These are phyloP conservation scores for Saccharomyces hybrid DNA, from an alignment of 1,139 yeast species.

Conservation along the genomic window DNA sequence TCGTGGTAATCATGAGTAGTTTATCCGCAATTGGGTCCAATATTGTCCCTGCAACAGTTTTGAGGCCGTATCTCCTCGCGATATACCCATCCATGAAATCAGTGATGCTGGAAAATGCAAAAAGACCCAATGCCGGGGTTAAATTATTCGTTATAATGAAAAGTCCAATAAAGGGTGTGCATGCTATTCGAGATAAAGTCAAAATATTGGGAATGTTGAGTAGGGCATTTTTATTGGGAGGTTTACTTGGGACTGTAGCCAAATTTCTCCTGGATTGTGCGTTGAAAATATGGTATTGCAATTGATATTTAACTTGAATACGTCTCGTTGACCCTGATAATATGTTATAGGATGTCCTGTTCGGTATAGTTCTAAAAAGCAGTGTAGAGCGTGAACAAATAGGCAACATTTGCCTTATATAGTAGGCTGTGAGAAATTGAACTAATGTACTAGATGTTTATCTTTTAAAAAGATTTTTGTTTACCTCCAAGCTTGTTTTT, in stretches of 20 bases:
- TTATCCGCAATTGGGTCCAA: conserved; percentile 96
- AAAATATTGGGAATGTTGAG: conserved; percentile 80
- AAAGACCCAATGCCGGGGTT: conserved; percentile 58
- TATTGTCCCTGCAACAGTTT: conserved; percentile 80
- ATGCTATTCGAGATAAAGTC: conserved; percentile 65
- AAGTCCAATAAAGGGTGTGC: conserved; percentile 82
- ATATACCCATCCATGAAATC: conserved; percentile 88
- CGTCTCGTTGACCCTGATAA: not conserved
- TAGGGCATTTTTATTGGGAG: conserved; percentile 34
- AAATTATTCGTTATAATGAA: conserved; percentile 57
- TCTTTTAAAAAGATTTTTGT: not conserved
- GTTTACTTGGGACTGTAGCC: not conserved
- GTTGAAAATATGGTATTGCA: not conserved
- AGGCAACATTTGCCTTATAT: not conserved
- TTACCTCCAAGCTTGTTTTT: not conserved
- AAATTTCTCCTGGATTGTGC: not conserved
- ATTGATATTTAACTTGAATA: not conserved
- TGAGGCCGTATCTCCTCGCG: conserved; percentile 71
- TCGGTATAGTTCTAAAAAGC: not conserved
- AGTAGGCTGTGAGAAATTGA: not conserved
- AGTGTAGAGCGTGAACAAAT: not conserved
- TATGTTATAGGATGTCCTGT: not conserved
- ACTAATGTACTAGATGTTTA: not conserved
- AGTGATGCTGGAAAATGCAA: conserved; percentile 79
- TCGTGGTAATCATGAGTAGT: conserved; percentile 76